Percentiles rank a stretch among this genome's conserved stretches.
phyloP scores from a whole-genome alignment of 2,329 filamentous ascomycete species.

The Alternaria arbusti region DNA sequence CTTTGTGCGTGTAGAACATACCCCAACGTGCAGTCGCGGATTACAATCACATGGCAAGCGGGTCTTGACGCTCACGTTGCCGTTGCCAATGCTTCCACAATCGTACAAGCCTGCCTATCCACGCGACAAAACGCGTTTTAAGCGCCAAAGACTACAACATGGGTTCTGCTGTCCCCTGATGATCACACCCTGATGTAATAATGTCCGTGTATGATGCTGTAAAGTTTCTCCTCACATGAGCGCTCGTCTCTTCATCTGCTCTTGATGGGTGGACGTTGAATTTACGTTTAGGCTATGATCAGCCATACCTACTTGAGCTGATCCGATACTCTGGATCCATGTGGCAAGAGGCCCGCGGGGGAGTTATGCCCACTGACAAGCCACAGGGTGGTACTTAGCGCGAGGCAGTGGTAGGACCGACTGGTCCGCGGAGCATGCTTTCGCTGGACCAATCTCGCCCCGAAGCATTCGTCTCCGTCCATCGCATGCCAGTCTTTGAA shows the following conservation, averaged over 20 bases:
- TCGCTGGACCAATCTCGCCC: constrained; percentile 1
- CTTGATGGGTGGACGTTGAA: constrained; percentile 1
- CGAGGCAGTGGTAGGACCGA: neutral
- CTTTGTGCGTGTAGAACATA: neutral
- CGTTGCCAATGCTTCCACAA: neutral
- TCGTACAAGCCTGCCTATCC: neutral
- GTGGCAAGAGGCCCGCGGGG: neutral
- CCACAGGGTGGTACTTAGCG: constrained; percentile 2
- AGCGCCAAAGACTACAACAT: neutral
- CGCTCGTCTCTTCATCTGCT: neutral
- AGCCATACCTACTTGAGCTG: constrained; percentile 4
- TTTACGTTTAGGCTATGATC: constrained; percentile 6
- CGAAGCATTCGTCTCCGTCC: neutral
- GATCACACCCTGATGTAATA: neutral
- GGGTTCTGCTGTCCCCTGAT: neutral
- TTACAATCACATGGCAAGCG: neutral
- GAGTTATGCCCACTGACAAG: neutral
- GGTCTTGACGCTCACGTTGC: neutral
- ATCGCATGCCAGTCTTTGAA: neutral
- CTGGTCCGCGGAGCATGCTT: neutral
- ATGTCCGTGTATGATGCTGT: neutral
- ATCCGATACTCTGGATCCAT: neutral
- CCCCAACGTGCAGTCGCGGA: neutral
- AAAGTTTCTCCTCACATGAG: neutral
- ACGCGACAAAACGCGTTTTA: neutral